Evolutionary conservation across 2,329 filamentous ascomycete genomes (phyloP).

Genomic region (Ophiostoma ulmi): DNA sequence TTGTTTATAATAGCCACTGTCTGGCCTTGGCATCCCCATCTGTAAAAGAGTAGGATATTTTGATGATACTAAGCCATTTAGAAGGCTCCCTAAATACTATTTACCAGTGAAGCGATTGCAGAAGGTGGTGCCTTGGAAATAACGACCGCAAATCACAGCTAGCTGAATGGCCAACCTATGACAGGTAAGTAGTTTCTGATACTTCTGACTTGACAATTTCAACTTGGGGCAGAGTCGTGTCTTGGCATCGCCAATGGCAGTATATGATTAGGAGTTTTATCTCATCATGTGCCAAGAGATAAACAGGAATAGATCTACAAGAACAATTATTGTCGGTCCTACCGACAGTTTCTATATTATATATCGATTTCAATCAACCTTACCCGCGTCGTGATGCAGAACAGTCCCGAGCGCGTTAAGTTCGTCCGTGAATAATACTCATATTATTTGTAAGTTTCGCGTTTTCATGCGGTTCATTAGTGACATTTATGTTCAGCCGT

Average conservation of each 20-base stretch:
- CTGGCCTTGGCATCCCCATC: neutral
- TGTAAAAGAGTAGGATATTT: neutral
- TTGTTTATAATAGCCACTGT: neutral
- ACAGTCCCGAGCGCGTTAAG: neutral
- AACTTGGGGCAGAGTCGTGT: neutral
- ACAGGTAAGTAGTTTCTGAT: neutral
- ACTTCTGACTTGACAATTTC: neutral
- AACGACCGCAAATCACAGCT: neutral
- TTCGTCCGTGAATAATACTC: neutral
- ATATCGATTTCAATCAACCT: neutral
- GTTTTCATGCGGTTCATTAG: neutral
- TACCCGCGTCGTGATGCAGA: neutral
- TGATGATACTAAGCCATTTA: neutral
- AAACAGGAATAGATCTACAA: neutral
- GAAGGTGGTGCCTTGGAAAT: neutral
- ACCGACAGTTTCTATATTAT: neutral
- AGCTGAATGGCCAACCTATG: neutral
- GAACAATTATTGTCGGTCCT: neutral
- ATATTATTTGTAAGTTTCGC: neutral
- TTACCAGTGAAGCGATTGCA: too few relatives aligned
- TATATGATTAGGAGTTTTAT: slow-evolving; percentile 1
- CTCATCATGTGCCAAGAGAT: neutral
- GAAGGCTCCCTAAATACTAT: neutral
- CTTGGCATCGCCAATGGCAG: neutral
- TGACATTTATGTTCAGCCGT: too few relatives aligned